Evolutionary conservation across 768 basidiomycete genomes (phyloP).

Genomic region (Crucibulum laeve): DNA sequence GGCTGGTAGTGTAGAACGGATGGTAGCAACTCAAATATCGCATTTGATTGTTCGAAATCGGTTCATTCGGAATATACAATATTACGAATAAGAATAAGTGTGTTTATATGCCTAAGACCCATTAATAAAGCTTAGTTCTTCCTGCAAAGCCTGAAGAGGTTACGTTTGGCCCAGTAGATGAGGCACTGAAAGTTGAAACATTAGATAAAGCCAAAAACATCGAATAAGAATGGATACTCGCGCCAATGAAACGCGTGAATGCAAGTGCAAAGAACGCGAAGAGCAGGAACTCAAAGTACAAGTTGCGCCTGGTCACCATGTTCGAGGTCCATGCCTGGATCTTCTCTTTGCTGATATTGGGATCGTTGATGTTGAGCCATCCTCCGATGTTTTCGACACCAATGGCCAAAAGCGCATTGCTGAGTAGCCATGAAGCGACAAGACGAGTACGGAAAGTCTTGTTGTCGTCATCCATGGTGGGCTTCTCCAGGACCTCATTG

Average conservation of each 20-base stretch:
- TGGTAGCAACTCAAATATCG: no score
- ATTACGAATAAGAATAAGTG: no score
- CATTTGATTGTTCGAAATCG: no score
- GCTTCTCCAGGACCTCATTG: conserved; percentile 69
- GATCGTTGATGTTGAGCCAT: conserved; percentile 26
- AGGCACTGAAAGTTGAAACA: conserved; percentile 49
- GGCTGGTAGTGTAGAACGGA: no score
- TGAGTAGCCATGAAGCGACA: conserved; percentile 75
- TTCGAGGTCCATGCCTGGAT: conserved; percentile 31
- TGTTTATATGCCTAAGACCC: no score
- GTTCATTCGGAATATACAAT: no score
- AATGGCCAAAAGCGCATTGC: conserved; percentile 66
- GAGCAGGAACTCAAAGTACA: conserved; percentile 74
- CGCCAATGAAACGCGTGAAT: conserved; percentile 69
- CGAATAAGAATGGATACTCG: conserved; percentile 31
- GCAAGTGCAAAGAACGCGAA: conserved; percentile 76
- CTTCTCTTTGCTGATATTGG: conserved; percentile 2
- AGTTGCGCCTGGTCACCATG: conserved; percentile 39
- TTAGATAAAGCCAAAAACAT: background rate
- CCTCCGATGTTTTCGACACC: conserved; percentile 76
- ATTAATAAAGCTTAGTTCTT: conserved; percentile 43
- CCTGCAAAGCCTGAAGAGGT: conserved; percentile 79
- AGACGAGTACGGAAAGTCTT: conserved; percentile 90
- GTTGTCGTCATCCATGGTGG: conserved; percentile 85
- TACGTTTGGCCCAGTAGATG: conserved; percentile 78